Conservation (phyloP, 495 filamentous ascomycete genomes). For the Penicillium crystallinum region DNA sequence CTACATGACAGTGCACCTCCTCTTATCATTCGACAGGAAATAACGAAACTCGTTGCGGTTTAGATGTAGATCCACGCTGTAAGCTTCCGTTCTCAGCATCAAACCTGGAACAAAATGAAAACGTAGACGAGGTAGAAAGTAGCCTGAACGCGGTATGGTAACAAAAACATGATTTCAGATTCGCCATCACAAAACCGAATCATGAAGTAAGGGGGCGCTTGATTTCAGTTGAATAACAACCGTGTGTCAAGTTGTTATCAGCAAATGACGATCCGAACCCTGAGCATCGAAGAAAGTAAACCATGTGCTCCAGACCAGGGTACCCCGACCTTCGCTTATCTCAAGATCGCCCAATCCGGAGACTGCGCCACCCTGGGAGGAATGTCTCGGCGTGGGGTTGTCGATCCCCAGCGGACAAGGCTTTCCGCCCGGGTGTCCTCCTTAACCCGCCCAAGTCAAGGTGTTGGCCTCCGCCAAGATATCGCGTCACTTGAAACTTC, state of each 20-base stretch:
- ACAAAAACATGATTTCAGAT: neutral
- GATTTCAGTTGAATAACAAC: neutral
- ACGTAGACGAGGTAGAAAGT: no score
- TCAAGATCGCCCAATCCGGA: neutral
- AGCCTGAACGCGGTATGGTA: no score
- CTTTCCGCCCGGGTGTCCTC: neutral
- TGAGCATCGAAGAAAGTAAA: neutral
- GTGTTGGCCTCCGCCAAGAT: neutral
- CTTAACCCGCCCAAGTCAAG: neutral
- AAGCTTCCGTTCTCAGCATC: no score
- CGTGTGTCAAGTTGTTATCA: constrained; percentile 6
- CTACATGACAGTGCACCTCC: no score
- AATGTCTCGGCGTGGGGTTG: neutral
- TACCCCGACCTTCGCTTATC: neutral
- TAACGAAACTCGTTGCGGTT: no score
- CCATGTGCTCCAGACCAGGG: neutral
- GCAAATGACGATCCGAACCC: neutral
- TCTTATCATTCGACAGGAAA: no score
- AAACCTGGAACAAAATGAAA: no score
- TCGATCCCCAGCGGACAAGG: no score
- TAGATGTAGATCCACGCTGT: no score
- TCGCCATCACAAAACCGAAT: neutral
- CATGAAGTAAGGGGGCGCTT: neutral
- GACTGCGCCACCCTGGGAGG: neutral
- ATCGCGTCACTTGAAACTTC: neutral